Evolutionary conservation across 805 yeast species (phyloP), one percentile per base, ranked within the genome.

Genomic region (Saturnispora kantuleensis): DNA sequence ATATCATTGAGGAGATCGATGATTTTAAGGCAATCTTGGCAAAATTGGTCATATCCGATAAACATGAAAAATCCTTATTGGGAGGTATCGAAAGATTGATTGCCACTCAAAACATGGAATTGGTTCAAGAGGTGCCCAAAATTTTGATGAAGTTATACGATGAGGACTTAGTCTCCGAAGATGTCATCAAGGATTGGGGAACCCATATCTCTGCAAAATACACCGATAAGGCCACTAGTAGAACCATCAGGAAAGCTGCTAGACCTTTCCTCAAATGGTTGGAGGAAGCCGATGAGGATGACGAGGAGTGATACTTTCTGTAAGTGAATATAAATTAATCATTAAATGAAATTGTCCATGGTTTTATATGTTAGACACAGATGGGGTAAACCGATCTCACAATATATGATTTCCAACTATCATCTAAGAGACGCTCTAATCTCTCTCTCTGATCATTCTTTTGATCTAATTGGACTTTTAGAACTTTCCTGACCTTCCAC

Each of bases 51-150:
- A 70, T 79, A 38, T 64, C 77, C 42, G 70, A 70, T 45, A 81
- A 77, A 42, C 86, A 78, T 58, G 96, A 93, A 68, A 83, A 79
- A 68, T 86, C 95, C 10, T 77, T 93, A 55, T 73, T 93, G 49
- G 98, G 99, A 56, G 99, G 98, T 51, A 72, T 93, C 54, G 99
- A 93, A 71, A 82, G 97, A 63, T 78, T 85, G 61, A 68, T 90
- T 52, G 97, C 97, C 49, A 66, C 84, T 48, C 84, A 81, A 58
- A 79, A 84, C 56, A 84, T 83, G 35, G 68, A 57, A 3, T 71
- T 88, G 55, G 77, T 87, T 56, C 74, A 82, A 46, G 56, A 67
- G 42, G 74, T 90, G 44, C 93, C 97, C 52, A 87, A 85, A 65
- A 79, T 93, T 51, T 71, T 93, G 56, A 77, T 85, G 66, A 73